Evolutionary conservation across 1,284 basidiomycete species (phyloP).

Genomic region (Exobasidium rhododendri): DNA sequence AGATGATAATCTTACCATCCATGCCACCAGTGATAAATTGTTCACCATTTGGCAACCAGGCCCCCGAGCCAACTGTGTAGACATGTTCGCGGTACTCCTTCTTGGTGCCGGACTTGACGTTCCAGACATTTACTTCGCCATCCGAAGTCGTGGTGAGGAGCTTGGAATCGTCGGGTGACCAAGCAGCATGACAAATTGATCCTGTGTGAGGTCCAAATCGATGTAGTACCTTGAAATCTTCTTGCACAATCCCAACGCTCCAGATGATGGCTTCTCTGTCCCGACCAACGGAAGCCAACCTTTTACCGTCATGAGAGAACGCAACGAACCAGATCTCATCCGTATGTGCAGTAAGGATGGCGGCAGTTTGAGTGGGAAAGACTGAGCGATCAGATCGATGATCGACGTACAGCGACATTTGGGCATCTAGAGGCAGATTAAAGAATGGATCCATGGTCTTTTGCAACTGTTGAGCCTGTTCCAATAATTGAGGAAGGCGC

Average conservation of each 20-base stretch:
- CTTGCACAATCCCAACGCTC: slow-evolving; percentile 52
- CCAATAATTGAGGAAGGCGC: slow-evolving; percentile 76
- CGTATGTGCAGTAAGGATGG: slow-evolving; percentile 73
- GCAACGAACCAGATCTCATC: slow-evolving; percentile 91
- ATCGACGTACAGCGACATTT: slow-evolving; percentile 80
- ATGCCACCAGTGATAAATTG: slow-evolving; percentile 87
- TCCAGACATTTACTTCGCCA: slow-evolving; percentile 36
- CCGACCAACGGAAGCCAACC: slow-evolving; percentile 80
- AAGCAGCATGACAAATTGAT: slow-evolving; percentile 60
- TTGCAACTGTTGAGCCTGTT: slow-evolving; percentile 80
- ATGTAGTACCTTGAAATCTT: slow-evolving; percentile 27
- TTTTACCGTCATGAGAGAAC: slow-evolving; percentile 85
- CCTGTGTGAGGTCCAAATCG: slow-evolving; percentile 33
- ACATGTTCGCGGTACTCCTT: slow-evolving; percentile 64
- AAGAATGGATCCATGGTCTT: slow-evolving; percentile 47
- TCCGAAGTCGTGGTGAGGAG: slow-evolving; percentile 35
- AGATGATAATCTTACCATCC: slow-evolving; percentile 81
- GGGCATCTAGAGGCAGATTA: slow-evolving; percentile 52
- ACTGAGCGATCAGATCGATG: slow-evolving; percentile 71
- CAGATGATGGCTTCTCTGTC: slow-evolving; percentile 84
- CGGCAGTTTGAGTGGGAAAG: slow-evolving; percentile 73
- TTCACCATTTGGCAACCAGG: slow-evolving; percentile 82
- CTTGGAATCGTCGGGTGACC: slow-evolving; percentile 40
- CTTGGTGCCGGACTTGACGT: slow-evolving; percentile 18
- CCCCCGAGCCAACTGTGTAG: slow-evolving; percentile 79